Percentiles rank a stretch among this genome's conserved stretches.
Conservation (phyloP, 495 filamentous ascomycete genomes). For the Entonaema liquescens region DNA sequence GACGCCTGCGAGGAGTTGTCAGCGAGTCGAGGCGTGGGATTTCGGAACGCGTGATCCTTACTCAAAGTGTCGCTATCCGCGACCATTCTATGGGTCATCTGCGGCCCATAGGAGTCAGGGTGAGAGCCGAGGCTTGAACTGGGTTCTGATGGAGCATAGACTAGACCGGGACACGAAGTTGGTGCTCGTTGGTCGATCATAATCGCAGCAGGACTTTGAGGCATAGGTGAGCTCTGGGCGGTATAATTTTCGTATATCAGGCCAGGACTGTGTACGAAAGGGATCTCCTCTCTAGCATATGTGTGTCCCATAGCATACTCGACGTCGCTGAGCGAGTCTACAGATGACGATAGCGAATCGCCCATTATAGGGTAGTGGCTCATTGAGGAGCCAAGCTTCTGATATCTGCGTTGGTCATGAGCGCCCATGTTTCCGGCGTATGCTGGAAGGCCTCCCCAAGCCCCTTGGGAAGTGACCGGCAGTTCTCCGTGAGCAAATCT, state of each 20-base stretch:
- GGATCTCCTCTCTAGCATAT: constrained; percentile 59
- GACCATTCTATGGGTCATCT: constrained; percentile 55
- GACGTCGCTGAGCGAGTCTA: constrained; percentile 63
- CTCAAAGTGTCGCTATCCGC: constrained; percentile 58
- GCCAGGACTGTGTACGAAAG: constrained; percentile 61
- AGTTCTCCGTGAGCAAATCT: constrained; percentile 50
- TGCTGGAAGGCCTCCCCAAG: constrained; percentile 41
- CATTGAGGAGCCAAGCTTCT: constrained; percentile 42
- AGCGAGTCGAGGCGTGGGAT: constrained; percentile 44
- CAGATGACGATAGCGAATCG: constrained; percentile 58
- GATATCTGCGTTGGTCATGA: constrained; percentile 40
- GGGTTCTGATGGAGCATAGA: constrained; percentile 58
- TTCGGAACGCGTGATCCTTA: constrained; percentile 50
- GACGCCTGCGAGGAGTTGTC: constrained; percentile 49
- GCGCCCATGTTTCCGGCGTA: constrained; percentile 39
- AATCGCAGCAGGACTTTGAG: constrained; percentile 62
- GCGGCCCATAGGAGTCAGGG: constrained; percentile 54
- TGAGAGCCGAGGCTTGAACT: constrained; percentile 58
- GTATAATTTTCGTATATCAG: constrained; percentile 62
- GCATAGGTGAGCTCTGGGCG: constrained; percentile 54
- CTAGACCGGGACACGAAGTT: constrained; percentile 61
- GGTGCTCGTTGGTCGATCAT: constrained; percentile 61
- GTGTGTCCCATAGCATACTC: constrained; percentile 61
- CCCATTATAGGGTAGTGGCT: constrained; percentile 45
- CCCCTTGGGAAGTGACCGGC: constrained; percentile 40